These are phyloP conservation scores for Candida sp. DNA, from an alignment of 1,139 yeast genomes.

Conservation along the genomic window DNA sequence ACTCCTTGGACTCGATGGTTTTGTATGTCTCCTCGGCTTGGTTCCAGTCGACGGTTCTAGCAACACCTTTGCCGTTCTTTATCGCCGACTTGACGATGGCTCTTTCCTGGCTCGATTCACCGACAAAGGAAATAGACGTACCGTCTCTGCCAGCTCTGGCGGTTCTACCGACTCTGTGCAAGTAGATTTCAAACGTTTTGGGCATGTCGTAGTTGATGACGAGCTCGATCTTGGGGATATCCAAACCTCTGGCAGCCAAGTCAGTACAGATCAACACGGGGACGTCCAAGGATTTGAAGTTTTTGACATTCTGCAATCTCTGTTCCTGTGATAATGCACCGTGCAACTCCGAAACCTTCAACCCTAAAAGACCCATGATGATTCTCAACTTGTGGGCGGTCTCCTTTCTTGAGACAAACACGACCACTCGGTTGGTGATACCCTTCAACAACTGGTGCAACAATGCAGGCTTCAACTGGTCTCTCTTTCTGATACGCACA, in stretches of 20 bases:
- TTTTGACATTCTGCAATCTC: constrained; percentile 82
- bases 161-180: constrained; percentile 99
- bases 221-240: constrained; percentile 95
- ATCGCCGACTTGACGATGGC: constrained; percentile 88
- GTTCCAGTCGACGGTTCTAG: constrained; percentile 87
- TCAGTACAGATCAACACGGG: constrained; percentile 96
- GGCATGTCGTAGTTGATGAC: constrained; percentile 98
- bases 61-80: constrained; percentile 65
- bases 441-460: constrained; percentile 71
- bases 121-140: constrained; percentile 89
- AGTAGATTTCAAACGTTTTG: constrained; percentile 83
- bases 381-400: constrained; percentile 87
- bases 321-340: constrained; percentile 97
- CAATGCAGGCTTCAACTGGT: constrained; percentile 80
- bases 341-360: constrained; percentile 91
- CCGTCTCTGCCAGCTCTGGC: constrained; percentile 99
- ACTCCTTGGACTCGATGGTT: constrained; percentile 61
- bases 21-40: constrained; percentile 73
- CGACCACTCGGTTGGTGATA: constrained; percentile 75
- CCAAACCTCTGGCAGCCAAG: constrained; percentile 98
- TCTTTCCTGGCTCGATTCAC: constrained; percentile 86
- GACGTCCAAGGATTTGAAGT: constrained; percentile 79
- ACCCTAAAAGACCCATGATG: constrained; percentile 83
- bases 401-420: constrained; percentile 91
- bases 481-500: constrained; percentile 92